phyloP scores from a whole-genome alignment of 2,329 filamentous ascomycete species.

The Nemania bipapillata region DNA sequence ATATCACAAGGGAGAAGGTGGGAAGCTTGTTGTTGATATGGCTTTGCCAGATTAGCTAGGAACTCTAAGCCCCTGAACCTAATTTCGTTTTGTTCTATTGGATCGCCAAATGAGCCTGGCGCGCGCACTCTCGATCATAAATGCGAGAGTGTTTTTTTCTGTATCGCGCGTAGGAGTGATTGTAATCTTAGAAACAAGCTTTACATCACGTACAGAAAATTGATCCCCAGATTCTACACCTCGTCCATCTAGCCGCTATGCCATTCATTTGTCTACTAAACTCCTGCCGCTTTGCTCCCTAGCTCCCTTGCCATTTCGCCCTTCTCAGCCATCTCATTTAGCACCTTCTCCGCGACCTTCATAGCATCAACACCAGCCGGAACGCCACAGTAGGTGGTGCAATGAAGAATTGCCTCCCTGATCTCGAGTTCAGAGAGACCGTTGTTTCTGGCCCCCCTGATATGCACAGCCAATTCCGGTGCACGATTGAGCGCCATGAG shows the following conservation, averaged over 20 bases:
- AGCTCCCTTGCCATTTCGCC: constrained; percentile 47
- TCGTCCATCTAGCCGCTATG: neutral
- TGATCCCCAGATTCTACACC: neutral
- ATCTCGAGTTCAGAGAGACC: constrained; percentile 71
- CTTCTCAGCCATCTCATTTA: constrained; percentile 50
- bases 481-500: constrained; percentile 66
- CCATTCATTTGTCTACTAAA: neutral
- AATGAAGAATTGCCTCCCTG: constrained; percentile 65
- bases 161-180: no score
- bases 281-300: constrained; percentile 41
- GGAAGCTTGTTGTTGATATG: constrained; percentile 59
- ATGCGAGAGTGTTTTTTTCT: neutral
- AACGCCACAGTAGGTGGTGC: constrained; percentile 58
- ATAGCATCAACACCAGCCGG: constrained; percentile 58
- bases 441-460: constrained; percentile 72
- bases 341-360: constrained; percentile 49
- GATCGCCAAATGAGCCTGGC: neutral
- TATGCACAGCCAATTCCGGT: constrained; percentile 69
- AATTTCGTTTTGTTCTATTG: neutral
- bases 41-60: constrained; percentile 32
- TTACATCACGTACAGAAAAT: neutral
- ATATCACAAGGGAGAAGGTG: constrained; percentile 58
- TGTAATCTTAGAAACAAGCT: neutral
- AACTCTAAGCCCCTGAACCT: neutral
- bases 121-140: no score